Conservation (phyloP, 1,284 basidiomycete species). For the Ganoderma resinaceum region DNA sequence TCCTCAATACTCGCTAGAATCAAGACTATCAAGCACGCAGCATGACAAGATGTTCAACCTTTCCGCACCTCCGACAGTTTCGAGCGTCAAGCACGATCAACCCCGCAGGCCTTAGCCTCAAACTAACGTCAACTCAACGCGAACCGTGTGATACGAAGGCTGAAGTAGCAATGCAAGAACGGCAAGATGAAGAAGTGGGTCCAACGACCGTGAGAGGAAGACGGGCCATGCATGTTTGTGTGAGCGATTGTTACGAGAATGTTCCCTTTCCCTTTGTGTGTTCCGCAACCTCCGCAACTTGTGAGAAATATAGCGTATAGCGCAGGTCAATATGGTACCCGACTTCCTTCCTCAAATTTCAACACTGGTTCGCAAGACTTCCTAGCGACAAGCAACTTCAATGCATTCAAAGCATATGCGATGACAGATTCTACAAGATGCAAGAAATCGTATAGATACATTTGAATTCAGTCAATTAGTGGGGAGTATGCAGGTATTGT, state of each 20-base stretch:
- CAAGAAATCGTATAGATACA: conserved; percentile 27
- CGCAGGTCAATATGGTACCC: background rate
- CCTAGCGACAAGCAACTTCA: background rate
- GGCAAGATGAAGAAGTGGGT: background rate
- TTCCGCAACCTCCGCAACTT: background rate
- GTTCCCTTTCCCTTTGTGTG: background rate
- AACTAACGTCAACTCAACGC: background rate
- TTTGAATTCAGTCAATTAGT: conserved; percentile 15
- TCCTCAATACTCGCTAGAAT: background rate
- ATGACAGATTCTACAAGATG: conserved; percentile 19
- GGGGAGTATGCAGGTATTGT: conserved; percentile 4
- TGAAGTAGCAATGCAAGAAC: background rate
- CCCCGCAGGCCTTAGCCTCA: background rate
- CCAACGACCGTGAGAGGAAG: background rate
- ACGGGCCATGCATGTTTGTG: background rate
- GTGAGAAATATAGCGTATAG: background rate
- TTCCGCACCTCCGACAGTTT: background rate
- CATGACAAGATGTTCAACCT: background rate
- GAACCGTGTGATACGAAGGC: conserved; percentile 1
- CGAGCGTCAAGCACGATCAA: background rate
- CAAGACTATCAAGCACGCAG: background rate
- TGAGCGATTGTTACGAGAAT: background rate
- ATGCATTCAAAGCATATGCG: background rate
- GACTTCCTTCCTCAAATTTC: background rate
- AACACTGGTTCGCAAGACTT: background rate